Conservation (phyloP, 139 green algal species). For the Chlamydomonas sp. region DNA sequence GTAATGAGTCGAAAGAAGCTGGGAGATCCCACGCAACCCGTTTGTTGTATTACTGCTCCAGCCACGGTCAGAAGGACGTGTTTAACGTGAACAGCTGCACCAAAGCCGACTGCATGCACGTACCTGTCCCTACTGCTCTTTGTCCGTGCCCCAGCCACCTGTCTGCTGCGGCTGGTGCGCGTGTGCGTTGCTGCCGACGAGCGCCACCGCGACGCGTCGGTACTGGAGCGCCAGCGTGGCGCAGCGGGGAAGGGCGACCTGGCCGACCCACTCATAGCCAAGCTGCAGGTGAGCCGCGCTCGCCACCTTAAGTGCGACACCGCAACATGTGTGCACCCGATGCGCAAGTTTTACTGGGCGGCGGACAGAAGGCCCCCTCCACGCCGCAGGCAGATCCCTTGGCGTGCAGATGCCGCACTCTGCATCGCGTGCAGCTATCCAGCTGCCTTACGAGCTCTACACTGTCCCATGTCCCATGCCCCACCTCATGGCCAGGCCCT, state of each 20-base stretch:
- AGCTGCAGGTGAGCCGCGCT: conserved; percentile 13
- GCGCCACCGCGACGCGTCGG: conserved; percentile 66
- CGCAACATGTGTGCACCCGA: no score
- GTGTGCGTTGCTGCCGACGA: conserved; percentile 48
- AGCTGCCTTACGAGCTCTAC: no score
- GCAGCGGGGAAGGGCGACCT: not conserved
- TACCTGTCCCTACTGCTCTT: not conserved
- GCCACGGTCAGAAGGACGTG: no score
- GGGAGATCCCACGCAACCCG: not conserved
- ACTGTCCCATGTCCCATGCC: not conserved
- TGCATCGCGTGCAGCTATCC: no score
- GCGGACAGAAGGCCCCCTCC: no score
- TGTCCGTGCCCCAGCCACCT: not conserved
- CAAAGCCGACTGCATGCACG: not conserved
- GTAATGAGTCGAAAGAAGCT: not conserved
- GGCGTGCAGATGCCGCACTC: no score
- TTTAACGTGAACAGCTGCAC: no score
- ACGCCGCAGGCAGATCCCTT: no score
- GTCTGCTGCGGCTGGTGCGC: conserved; percentile 15
- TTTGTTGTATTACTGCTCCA: not conserved
- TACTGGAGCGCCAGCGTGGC: conserved; percentile 1
- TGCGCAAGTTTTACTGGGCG: no score
- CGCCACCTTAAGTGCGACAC: no score
- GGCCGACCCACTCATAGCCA: conserved; percentile 75
- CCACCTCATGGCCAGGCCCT: conserved; percentile 57